Base-by-base conservation (phyloP, 495 filamentous ascomycete species). In the Alectoria sarmentosa region DNA sequence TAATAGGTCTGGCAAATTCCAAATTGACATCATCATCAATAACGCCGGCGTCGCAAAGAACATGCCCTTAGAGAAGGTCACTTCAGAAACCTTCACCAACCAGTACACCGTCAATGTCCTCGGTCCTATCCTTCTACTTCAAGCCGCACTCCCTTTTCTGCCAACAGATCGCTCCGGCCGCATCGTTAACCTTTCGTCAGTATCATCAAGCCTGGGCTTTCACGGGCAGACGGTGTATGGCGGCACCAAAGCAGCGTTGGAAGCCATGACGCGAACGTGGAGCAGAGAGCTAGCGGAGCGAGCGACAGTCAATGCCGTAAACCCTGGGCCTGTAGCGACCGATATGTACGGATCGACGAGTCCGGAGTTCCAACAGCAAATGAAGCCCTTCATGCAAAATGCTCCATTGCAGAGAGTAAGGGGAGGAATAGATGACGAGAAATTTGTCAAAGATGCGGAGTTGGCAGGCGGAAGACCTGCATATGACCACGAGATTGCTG, bases 211-310 rank as follows among this genome's bases (percentile, higher is more conserved):
- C 6, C 73, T 87, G 15, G 91, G 92, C 1, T 90, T 90, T 74
- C 71, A 78, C 4, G 82, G 79, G 9, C 89, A 94, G 74, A 82
- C 82, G 10, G 84, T 96, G 39, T 97, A 96, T 71, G 90, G 89
- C 46, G 91, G 91, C 5, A 93, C 88, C 67, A 97, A 97, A 75
- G 91, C 89, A 0, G 92, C 92, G 0, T 69, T 96, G 39, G 92
- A 97, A 67, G 83, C 88, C n/a, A 94, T 96, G 91, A 96, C 91
- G 15, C 80, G 92, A 13, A 91, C 89, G 3, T 97, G 92, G 92
- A 79, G 86, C 0, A 81, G 90, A 26, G 92, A 97, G 76, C 77
- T 97, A 42, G 79, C 84, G 4, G 88, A 94, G 72, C 77, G 85
- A 11, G 83, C 81, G 0, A 97, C 92, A 0, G 91, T 96, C 44